Evolutionary conservation across 2,329 filamentous ascomycete species (phyloP).

Genomic region (Talaromyces atroroseus): DNA sequence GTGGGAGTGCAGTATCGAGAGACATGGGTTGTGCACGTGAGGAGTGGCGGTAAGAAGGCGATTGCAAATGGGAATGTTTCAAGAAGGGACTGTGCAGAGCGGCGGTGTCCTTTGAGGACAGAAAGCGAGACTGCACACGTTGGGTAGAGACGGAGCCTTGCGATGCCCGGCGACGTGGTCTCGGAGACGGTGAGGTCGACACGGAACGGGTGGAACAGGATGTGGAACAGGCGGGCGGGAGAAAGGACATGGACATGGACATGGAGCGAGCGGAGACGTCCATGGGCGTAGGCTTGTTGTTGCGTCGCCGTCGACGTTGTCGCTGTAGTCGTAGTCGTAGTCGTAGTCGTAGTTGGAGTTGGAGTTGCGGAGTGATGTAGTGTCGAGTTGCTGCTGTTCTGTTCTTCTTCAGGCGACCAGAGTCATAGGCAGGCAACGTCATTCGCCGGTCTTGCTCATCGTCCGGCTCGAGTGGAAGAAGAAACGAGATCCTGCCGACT

Average conservation of each 20-base stretch:
- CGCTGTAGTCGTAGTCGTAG: background rate
- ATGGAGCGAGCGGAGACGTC: background rate
- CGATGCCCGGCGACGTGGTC: conserved; percentile 10
- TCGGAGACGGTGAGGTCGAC: conserved; percentile 6
- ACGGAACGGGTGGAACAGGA: conserved; percentile 5
- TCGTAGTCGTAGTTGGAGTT: too few species aligned
- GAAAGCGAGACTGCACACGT: conserved; percentile 4
- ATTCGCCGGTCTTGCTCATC: too few species aligned
- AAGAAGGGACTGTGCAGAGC: background rate
- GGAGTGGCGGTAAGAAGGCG: background rate
- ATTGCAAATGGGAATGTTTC: background rate
- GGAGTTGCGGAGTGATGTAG: too few species aligned
- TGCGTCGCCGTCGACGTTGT: background rate
- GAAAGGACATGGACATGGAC: conserved; percentile 3
- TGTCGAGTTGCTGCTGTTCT: background rate
- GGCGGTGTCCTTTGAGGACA: conserved; percentile 9
- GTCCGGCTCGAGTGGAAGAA: too few species aligned
- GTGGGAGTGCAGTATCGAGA: conserved; percentile 5
- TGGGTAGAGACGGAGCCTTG: conserved; percentile 11
- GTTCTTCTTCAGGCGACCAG: background rate
- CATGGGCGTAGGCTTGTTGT: background rate
- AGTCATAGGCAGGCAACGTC: background rate
- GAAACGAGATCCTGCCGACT: background rate
- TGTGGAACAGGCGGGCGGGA: conserved; percentile 1
- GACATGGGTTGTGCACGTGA: background rate